Evolutionary conservation across 2,329 filamentous ascomycete genomes (phyloP), one percentile per base, ranked within the genome.

Genomic region (Aspergillus proliferans): DNA sequence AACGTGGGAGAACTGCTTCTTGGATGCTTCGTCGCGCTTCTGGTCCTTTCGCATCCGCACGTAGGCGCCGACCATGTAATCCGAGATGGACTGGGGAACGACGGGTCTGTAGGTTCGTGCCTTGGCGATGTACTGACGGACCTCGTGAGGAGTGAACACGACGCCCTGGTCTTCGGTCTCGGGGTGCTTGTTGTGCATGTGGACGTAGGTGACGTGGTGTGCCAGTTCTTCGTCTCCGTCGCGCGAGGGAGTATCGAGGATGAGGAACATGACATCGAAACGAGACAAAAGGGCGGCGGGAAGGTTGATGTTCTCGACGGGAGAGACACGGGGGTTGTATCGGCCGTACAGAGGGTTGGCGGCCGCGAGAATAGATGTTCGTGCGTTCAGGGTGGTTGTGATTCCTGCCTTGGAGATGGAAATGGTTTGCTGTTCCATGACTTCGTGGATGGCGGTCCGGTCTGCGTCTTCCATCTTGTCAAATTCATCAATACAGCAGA

Each of bases 291-390:
- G 82, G 18, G 93, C 93, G 15, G 93, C 93, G n/a, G 93, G 93
- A 38, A 98, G 84, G 71, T 98, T 98, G 73, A 98, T 98, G 71
- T 98, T 98, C 71, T 98, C 93, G 22, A 98, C 91, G 0, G 93
- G 93, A 0, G 92, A 96, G 60, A 98, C 87, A 55, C 90, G 88
- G 49, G 93, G 93, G 74, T 98, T 98, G 78, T 98, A 98, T 54
- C 93, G 88, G 55, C 93, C 93, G 64, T 98, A 98, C 39, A 98
- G 81, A 50, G 93, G 93, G 74, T 98, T 98, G 58, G 93, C 93
- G 18, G 93, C 93, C 15, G 93, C 92, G 14, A 98, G 82, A 63
- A 98, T 95, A 0, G 90, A 95, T 18, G 93, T 97, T 53, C 93
- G 86, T 19, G 93, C 93, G 67, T 98, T 98, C 50, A 98, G 81